phyloP scores from a whole-genome alignment of 2,329 filamentous ascomycete species.

The Pleomassaria siparia region DNA sequence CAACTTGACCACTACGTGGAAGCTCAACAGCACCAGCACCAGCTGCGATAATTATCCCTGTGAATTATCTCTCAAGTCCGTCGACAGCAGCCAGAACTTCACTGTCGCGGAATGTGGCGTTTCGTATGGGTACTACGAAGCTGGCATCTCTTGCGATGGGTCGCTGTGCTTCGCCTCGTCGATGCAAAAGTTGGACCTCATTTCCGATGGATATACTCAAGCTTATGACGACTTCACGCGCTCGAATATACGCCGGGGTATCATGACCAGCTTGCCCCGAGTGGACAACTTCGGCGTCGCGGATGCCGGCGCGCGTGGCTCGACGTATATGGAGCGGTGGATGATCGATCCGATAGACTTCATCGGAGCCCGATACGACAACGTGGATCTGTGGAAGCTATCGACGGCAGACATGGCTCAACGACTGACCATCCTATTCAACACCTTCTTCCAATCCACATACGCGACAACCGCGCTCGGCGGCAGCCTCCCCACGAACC shows the following conservation, averaged over 20 bases:
- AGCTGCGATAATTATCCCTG: constrained; percentile 21
- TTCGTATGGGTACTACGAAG: constrained; percentile 22
- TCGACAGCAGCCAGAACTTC: constrained; percentile 10
- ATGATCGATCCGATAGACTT: constrained; percentile 22
- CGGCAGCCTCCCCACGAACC: constrained; percentile 22
- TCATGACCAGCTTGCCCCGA: constrained; percentile 14
- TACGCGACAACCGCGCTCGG: constrained; percentile 25
- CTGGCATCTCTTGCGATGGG: constrained; percentile 20
- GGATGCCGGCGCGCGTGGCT: constrained; percentile 12
- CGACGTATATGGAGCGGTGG: constrained; percentile 30
- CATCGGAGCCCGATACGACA: constrained; percentile 17
- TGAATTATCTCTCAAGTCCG: constrained; percentile 23
- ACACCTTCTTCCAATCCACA: constrained; percentile 31
- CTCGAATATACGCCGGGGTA: constrained; percentile 6
- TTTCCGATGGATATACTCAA: constrained; percentile 16
- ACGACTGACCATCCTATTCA: constrained; percentile 27
- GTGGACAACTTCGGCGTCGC: constrained; percentile 21
- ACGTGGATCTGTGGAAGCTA: constrained; percentile 22
- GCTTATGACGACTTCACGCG: constrained; percentile 13
- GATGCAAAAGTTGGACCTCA: constrained; percentile 23
- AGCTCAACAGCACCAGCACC: constrained; percentile 10
- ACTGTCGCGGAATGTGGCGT: constrained; percentile 23
- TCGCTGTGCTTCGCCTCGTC: constrained; percentile 16
- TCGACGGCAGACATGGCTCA: constrained; percentile 18
- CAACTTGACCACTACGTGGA: constrained; percentile 19